Conservation (phyloP, 148 eudicot genomes). For the Nepenthes gracilis region DNA sequence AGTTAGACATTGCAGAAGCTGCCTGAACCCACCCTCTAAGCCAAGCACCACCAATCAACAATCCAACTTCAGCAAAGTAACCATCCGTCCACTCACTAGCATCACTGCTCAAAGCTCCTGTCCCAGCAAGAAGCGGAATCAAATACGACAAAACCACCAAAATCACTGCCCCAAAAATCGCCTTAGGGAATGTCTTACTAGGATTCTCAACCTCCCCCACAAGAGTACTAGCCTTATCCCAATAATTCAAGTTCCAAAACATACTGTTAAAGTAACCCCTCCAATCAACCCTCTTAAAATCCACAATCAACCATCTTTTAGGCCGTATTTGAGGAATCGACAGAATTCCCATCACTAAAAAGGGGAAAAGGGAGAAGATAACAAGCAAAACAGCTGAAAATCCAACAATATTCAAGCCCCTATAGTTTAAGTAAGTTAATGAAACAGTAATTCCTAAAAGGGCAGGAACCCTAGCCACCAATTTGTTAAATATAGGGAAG, state of each 20-base stretch:
- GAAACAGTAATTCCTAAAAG: constrained; percentile 39
- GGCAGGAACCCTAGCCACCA: constrained; percentile 48
- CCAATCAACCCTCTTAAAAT: constrained; percentile 43
- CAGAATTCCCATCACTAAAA: constrained; percentile 44
- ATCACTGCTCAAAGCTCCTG: constrained; percentile 42
- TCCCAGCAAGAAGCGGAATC: constrained; percentile 68
- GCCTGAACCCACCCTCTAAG: constrained; percentile 82
- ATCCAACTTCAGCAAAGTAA: constrained; percentile 66
- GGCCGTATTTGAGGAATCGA: constrained; percentile 48
- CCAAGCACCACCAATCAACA: constrained; percentile 75
- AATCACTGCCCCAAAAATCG: constrained; percentile 47
- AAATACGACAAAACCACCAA: constrained; percentile 52
- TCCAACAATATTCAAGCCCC: constrained; percentile 68
- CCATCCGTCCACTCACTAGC: constrained; percentile 65
- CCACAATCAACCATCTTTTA: constrained; percentile 37
- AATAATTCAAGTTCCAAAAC: constrained; percentile 87
- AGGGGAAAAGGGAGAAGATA: constrained; percentile 50
- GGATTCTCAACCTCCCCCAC: constrained; percentile 76
- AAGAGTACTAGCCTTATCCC: constrained; percentile 86
- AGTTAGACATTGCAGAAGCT: constrained; percentile 66
- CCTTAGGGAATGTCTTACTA: constrained; percentile 54
- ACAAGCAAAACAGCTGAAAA: constrained; percentile 54
- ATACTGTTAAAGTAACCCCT: constrained; percentile 59
- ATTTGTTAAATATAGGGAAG: constrained; percentile 33
- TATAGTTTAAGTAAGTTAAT: constrained; percentile 61